Evolutionary conservation across 108 stramenopile species (phyloP), one percentile per base, ranked within the genome.

Genomic region (Nitzschia sp.): DNA sequence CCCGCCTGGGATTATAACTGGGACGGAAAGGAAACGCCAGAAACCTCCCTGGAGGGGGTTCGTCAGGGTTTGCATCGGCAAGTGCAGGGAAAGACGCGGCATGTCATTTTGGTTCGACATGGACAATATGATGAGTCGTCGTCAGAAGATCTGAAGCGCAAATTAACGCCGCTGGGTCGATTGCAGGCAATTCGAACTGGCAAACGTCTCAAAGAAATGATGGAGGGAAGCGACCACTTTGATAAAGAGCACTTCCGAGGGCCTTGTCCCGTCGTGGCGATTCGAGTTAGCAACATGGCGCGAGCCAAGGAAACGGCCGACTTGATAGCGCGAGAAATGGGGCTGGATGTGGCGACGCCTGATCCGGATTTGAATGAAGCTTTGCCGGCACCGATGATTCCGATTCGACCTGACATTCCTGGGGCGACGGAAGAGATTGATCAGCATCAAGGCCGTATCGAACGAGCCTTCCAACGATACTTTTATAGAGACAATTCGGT

Each of bases 71-170:
- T 0, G 2, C 19, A 2, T n/a, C 8, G 26, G 28, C 48, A 29
- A 30, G 35, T 55, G 62, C 49, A 82, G 36, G 88, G 89, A 13
- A 82, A 89, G 26, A 92, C 95, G 2, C 81, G 92, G 38, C 95
- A 96, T 68, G 78, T 96, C 48, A 79, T 96, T 59, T 54, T 94
- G 54, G 82, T 96, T 24, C 73, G 95, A 46, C 95, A 96, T 77
- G 95, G 95, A 48, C 95, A 96, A 67, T 96, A 96, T 77, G 93
- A 96, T 70, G 95, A 96, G 70, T 77, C 84, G 13, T 74, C 36
- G 32, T 66, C 76, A 62, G 84, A 90, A 63, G 97, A 97, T 72
- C 70, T 80, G 47, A 78, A 80, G 60, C 87, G 94, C 24, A 73
- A 78, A 3, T 80, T 97, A 46, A 97, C 97, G 21, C 83, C 86